Conservation (phyloP, 331 rosid species). For the Cydonia oblonga region DNA sequence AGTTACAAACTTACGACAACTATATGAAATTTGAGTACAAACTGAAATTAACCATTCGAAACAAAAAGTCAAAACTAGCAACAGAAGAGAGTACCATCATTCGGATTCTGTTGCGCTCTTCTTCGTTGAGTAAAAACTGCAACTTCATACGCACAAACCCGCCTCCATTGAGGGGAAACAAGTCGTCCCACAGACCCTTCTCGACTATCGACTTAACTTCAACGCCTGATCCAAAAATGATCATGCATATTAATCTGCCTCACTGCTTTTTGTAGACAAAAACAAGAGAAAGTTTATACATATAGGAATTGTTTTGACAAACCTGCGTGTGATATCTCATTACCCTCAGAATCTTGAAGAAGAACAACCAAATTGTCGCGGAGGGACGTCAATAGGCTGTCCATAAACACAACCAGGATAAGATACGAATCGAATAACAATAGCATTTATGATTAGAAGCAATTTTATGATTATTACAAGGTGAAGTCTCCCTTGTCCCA, state of each 20-base stretch:
- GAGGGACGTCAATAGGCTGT: slow-evolving; percentile 70
- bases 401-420: slow-evolving; percentile 10
- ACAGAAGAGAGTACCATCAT: slow-evolving; percentile 39
- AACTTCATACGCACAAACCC: slow-evolving; percentile 66
- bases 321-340: slow-evolving; percentile 66
- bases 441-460: background rate
- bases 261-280: background rate
- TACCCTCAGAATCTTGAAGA: slow-evolving; percentile 55
- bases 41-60: background rate
- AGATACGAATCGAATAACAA: background rate
- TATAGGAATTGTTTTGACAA: background rate
- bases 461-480: slow-evolving; percentile 39
- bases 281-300: background rate
- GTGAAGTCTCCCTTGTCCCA: slow-evolving; percentile 62
- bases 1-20: background rate
- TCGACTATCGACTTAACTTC: slow-evolving; percentile 56
- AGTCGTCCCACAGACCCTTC: slow-evolving; percentile 71
- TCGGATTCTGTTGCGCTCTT: slow-evolving; percentile 68
- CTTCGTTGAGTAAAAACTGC: slow-evolving; percentile 61
- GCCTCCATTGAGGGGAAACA: slow-evolving; percentile 53
- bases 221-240: slow-evolving; percentile 39
- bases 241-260: background rate
- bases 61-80: background rate
- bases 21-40: background rate
- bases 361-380: slow-evolving; percentile 53